These are phyloP conservation scores for Paracamarosporium sp. DNA, from an alignment of 2,329 filamentous ascomycete genomes.

Conservation along the genomic window DNA sequence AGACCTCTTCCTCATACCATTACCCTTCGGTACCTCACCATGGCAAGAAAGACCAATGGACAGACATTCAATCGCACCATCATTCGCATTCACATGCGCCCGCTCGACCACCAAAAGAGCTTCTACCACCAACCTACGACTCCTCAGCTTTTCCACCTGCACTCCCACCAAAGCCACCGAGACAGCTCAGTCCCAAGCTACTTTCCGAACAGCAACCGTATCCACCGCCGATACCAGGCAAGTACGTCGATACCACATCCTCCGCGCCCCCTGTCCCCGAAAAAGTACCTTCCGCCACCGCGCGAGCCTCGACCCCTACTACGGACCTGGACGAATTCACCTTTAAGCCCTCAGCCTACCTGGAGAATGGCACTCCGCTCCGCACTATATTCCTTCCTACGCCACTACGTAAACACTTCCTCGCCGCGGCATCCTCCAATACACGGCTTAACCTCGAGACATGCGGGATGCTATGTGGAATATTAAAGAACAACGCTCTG, in stretches of 20 bases:
- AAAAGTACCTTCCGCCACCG: conserved; percentile 24
- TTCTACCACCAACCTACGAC: conserved; percentile 32
- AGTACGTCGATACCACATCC: conserved; percentile 19
- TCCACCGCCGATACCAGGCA: conserved; percentile 41
- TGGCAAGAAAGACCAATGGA: conserved; percentile 44
- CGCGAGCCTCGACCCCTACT: conserved; percentile 37
- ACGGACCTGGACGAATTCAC: conserved; percentile 69
- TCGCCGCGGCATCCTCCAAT: conserved; percentile 76
- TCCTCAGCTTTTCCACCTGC: conserved; percentile 30
- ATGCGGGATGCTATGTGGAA: conserved; percentile 92
- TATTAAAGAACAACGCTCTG: conserved; percentile 87
- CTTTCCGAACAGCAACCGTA: conserved; percentile 16
- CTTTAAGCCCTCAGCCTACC: conserved; percentile 83
- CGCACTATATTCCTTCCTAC: conserved; percentile 87
- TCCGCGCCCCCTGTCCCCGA: conserved; percentile 30
- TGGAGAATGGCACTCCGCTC: conserved; percentile 87
- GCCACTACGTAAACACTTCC: conserved; percentile 75
- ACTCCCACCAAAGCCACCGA: conserved; percentile 36
- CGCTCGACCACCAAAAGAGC: conserved; percentile 46
- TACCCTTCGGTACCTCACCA: conserved; percentile 55
- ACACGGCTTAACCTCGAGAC: conserved; percentile 87
- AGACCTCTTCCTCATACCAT: conserved; percentile 44
- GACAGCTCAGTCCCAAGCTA: conserved; percentile 25
- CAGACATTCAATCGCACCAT: conserved; percentile 21
- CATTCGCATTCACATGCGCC: conserved; percentile 34